Evolutionary conservation across 805 yeast species (phyloP), one percentile per base, ranked within the genome.

Genomic region (Schizosaccharomyces japonicus): DNA sequence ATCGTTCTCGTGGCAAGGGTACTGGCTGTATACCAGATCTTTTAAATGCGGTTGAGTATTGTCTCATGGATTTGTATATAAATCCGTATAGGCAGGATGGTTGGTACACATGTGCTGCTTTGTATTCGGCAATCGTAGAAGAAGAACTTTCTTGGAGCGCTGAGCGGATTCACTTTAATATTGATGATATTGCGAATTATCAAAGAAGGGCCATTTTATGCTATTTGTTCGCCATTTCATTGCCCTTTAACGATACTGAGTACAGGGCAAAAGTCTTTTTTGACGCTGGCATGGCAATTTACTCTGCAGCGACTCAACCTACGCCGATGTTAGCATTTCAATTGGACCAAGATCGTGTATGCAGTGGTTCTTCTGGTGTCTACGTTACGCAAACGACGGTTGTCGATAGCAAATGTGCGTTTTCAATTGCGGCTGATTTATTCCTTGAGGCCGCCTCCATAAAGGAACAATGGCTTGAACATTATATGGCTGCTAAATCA

Each of bases 91-190:
- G 95, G 28, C 67, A 78, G 44, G 98, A 90, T 60, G 74, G 81
- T 6, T 90, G 99, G 99, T 65, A 75, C 36, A 67, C 82, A 1
- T 58, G 90, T 11, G 94, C 92, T 0, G 83, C 78, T 56, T 76
- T 87, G 0, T 84, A 70, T 54, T 76, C 84, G 0, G 75, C 67
- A 49, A 63, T 80, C 36, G 93, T 79, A 0, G 95, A 87, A 53
- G 94, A 84, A 58, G 94, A 82, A 52, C 61, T 90, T 49, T 74
- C 81, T n/a, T 83, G 94, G 92, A 80, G 87, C 1, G 76, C 94
- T 0, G 95, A 85, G 55, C 80, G 80, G 55, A 57, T 72, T 2
- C 94, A 83, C 58, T 68, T 78, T 50, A 77, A 70, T 54, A 68
- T 94, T 25, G 42, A 28, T 10, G 34, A 17, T 13, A 17, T 28